Evolutionary conservation across 2,329 filamentous ascomycete genomes (phyloP).

Genomic region (Apiospora rasikravindrae): DNA sequence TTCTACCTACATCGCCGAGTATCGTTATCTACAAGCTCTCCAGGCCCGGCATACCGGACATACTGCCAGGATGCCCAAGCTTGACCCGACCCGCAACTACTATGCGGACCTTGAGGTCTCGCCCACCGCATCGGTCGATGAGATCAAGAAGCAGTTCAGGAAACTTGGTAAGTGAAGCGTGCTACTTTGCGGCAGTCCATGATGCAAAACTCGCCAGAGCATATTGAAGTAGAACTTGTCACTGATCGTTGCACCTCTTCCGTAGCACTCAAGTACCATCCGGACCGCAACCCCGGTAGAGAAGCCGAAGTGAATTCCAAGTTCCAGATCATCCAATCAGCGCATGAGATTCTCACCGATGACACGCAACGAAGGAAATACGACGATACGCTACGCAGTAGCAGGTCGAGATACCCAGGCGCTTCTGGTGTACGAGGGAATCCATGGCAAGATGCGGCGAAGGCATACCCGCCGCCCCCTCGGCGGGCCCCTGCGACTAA

Average conservation of each 20-base stretch:
- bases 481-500: conserved; percentile 36
- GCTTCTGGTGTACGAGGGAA: conserved; percentile 63
- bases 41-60: conserved; percentile 5
- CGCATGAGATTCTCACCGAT: conserved; percentile 74
- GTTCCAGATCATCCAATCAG: conserved; percentile 86
- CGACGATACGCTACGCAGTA: conserved; percentile 51
- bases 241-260: conserved; percentile 33
- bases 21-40: conserved; percentile 21
- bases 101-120: conserved; percentile 82
- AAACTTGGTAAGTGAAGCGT: conserved; percentile 68
- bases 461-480: conserved; percentile 58
- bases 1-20: conserved; percentile 18
- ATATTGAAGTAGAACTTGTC: conserved; percentile 10
- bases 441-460: conserved; percentile 57
- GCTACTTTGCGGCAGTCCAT: background rate
- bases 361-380: conserved; percentile 57
- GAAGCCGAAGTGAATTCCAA: conserved; percentile 80
- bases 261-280: conserved; percentile 81
- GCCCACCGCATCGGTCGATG: conserved; percentile 69
- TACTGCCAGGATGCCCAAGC: conserved; percentile 66
- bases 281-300: conserved; percentile 84
- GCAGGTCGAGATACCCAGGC: conserved; percentile 46
- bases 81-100: conserved; percentile 75
- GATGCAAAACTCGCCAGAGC: background rate
- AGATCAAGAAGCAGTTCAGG: conserved; percentile 86